A percentile compares a stretch with the other conserved stretches of the same genome.
Conservation (phyloP, 2,329 filamentous ascomycete genomes). For the Colletotrichum paranaense region DNA sequence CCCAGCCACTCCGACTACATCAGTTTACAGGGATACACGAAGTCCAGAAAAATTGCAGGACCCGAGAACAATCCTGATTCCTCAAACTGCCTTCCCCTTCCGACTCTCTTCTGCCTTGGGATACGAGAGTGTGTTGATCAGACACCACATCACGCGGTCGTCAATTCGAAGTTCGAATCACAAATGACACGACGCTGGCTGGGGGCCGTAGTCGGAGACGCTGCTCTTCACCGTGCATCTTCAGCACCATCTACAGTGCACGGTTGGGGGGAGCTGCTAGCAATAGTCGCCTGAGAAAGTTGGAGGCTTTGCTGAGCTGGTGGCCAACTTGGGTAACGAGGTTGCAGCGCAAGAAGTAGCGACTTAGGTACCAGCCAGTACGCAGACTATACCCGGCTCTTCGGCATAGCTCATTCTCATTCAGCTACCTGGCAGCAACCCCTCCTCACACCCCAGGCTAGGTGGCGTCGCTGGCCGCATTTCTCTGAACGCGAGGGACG, state of each 20-base stretch:
- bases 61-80: slow-evolving; percentile 11
- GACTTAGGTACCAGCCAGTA: slow-evolving; percentile 16
- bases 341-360: slow-evolving; percentile 30
- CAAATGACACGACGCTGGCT: slow-evolving; percentile 3
- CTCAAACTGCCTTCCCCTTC: not conserved
- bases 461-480: slow-evolving; percentile 29
- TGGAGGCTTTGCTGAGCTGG: slow-evolving; percentile 17
- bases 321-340: slow-evolving; percentile 22
- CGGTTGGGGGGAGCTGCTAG: slow-evolving; percentile 6
- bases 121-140: slow-evolving; percentile 2
- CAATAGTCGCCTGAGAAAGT: not conserved
- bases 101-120: not conserved
- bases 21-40: slow-evolving; percentile 20
- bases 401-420: slow-evolving; percentile 21
- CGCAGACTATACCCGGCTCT: slow-evolving; percentile 26
- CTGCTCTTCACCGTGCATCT: not conserved
- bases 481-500: slow-evolving; percentile 31
- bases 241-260: not conserved
- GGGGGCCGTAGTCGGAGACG: not conserved
- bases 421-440: slow-evolving; percentile 6
- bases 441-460: not conserved
- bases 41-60: slow-evolving; percentile 24
- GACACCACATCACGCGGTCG: slow-evolving; percentile 4
- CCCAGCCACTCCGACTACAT: slow-evolving; percentile 23
- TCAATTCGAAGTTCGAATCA: not conserved